Conservation (phyloP, 805 yeast genomes). For the Kluyveromyces nonfermentans region DNA sequence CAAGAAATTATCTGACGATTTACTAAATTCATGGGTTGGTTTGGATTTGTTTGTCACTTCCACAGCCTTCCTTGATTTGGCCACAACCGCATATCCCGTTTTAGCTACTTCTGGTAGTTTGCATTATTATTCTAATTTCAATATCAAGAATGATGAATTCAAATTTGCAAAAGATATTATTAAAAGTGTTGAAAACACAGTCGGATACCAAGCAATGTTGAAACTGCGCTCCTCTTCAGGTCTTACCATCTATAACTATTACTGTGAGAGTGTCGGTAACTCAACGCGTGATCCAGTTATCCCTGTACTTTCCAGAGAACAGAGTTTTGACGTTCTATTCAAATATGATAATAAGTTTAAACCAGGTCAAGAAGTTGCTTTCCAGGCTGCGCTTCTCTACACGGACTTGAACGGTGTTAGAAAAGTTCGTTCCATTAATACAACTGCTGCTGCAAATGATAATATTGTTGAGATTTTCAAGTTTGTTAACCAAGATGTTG, state of each 20-base stretch:
- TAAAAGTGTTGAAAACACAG: constrained; percentile 39
- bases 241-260: constrained; percentile 66
- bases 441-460: constrained; percentile 72
- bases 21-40: constrained; percentile 53
- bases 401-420: constrained; percentile 70
- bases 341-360: constrained; percentile 62
- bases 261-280: constrained; percentile 45
- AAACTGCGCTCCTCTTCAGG: constrained; percentile 86
- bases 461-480: constrained; percentile 64
- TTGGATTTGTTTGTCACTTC: constrained; percentile 68
- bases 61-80: constrained; percentile 56
- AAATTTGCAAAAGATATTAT: constrained; percentile 52
- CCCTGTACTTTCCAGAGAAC: constrained; percentile 56
- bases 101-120: constrained; percentile 62
- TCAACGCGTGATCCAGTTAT: constrained; percentile 52
- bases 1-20: constrained; percentile 46
- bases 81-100: constrained; percentile 59
- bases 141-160: constrained; percentile 58
- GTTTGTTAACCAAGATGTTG: constrained; percentile 69
- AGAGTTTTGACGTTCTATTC: constrained; percentile 61
- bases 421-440: constrained; percentile 79
- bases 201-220: constrained; percentile 73
- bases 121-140: constrained; percentile 57
- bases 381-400: constrained; percentile 83
- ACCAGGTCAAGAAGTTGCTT: constrained; percentile 68